A percentile compares a stretch with the other conserved stretches of the same genome.
Conservation (phyloP, 768 basidiomycete species). For the Tulasnella sp. region DNA sequence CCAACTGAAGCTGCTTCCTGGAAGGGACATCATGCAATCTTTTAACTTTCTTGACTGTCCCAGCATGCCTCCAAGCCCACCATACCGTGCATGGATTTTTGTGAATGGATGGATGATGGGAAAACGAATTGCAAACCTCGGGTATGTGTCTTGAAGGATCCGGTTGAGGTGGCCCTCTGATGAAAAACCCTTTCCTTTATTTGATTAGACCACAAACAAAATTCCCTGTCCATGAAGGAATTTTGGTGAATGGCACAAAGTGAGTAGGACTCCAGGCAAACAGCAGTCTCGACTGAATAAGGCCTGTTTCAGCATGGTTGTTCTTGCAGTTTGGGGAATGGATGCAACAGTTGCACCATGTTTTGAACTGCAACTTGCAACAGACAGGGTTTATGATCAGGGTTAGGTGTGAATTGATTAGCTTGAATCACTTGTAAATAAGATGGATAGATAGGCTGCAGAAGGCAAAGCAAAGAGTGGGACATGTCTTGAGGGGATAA, state of each 20-base stretch:
- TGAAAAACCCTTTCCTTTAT: too few species aligned
- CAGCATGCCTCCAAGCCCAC: constrained; percentile 45
- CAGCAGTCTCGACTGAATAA: constrained; percentile 47
- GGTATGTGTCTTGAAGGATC: constrained; percentile 48
- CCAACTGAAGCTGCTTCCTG: constrained; percentile 59
- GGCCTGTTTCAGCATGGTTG: constrained; percentile 40
- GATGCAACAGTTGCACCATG: constrained; percentile 50
- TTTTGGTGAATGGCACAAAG: constrained; percentile 68
- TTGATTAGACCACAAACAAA: constrained; percentile 68
- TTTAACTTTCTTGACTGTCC: constrained; percentile 64
- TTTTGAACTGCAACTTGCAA: constrained; percentile 55
- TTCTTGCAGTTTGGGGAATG: constrained; percentile 73
- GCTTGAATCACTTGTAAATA: not conserved
- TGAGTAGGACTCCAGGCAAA: constrained; percentile 54
- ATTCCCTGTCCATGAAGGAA: constrained; percentile 84
- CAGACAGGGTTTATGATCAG: constrained; percentile 65
- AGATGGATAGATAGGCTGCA: not conserved
- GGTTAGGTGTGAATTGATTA: constrained; percentile 52
- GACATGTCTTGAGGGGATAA: too few species aligned
- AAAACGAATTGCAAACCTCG: constrained; percentile 71
- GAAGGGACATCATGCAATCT: constrained; percentile 69
- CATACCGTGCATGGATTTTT: constrained; percentile 73
- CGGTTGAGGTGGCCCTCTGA: too few species aligned
- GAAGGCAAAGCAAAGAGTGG: not conserved
- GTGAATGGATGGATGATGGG: constrained; percentile 93